Conservation (phyloP, 2,329 filamentous ascomycete species). For the Phialemoniopsis sp. region DNA sequence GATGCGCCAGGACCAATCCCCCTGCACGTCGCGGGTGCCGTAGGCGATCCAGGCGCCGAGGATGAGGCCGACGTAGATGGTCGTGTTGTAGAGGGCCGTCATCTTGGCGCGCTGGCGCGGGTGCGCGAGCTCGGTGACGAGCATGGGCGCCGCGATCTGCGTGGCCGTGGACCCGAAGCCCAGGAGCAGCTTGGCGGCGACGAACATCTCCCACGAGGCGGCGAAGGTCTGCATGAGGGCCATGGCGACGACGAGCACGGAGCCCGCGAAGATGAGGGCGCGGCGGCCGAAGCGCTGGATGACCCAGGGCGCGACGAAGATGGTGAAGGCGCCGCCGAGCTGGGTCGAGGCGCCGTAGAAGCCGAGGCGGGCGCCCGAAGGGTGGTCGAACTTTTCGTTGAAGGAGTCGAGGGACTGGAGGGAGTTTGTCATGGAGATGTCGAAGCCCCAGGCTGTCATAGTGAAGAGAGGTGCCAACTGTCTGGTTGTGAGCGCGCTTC, state of each 20-base stretch:
- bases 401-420: no score
- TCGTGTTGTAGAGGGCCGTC: slow-evolving; percentile 40
- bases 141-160: slow-evolving; percentile 39
- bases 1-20: slow-evolving; percentile 11
- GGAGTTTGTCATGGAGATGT: no score
- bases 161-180: slow-evolving; percentile 29
- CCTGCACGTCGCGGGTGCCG: slow-evolving; percentile 7
- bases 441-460: no score
- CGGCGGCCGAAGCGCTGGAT: slow-evolving; percentile 27
- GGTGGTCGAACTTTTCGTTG: slow-evolving; percentile 25
- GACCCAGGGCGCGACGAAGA: slow-evolving; percentile 28
- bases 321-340: slow-evolving; percentile 33
- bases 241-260: slow-evolving; percentile 29
- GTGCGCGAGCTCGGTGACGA: slow-evolving; percentile 45
- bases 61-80: slow-evolving; percentile 33
- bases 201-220: slow-evolving; percentile 27
- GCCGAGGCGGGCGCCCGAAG: slow-evolving; percentile 28
- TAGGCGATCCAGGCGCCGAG: slow-evolving; percentile 36
- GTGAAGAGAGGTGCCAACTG: no score
- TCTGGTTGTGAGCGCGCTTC: no score
- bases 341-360: slow-evolving; percentile 32
- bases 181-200: slow-evolving; percentile 30
- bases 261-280: slow-evolving; percentile 26
- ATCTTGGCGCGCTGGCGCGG: slow-evolving; percentile 43
- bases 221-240: slow-evolving; percentile 29